These are phyloP conservation scores for Pseudogymnoascus sp. DNA, from an alignment of 2,329 filamentous ascomycete genomes.

Conservation along the genomic window DNA sequence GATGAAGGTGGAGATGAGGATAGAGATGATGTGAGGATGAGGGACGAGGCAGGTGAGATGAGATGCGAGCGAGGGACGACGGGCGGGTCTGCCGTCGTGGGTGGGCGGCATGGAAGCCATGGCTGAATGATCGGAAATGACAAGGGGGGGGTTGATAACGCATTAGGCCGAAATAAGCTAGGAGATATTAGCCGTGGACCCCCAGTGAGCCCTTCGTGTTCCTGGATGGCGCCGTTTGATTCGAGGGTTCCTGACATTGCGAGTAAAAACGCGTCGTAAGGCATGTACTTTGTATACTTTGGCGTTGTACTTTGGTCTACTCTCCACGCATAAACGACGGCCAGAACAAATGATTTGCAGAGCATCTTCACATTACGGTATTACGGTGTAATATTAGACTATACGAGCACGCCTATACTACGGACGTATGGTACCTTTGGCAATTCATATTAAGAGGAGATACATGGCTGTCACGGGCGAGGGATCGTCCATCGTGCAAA, in stretches of 20 bases:
- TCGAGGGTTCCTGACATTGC: background rate
- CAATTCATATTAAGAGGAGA: slow-evolving; percentile 1
- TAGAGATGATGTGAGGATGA: background rate
- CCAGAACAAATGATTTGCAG: slow-evolving; percentile 8
- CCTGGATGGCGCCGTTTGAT: background rate
- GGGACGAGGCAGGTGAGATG: slow-evolving; percentile 7
- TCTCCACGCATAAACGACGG: background rate
- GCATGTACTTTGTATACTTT: background rate
- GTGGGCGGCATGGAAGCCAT: slow-evolving; percentile 7
- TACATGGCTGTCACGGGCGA: background rate
- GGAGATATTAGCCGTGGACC: slow-evolving; percentile 1
- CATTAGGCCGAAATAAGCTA: slow-evolving; percentile 5
- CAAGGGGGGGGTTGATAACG: background rate
- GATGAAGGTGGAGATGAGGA: background rate
- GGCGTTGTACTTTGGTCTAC: background rate
- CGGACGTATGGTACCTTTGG: background rate
- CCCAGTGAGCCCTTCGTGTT: slow-evolving; percentile 6
- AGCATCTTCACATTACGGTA: background rate
- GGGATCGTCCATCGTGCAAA: background rate
- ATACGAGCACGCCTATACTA: background rate
- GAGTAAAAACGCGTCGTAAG: background rate
- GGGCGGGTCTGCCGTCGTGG: background rate
- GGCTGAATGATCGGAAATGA: slow-evolving; percentile 7
- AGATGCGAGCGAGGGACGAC: slow-evolving; percentile 1
- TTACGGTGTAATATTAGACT: slow-evolving; percentile 7